phyloP scores from a whole-genome alignment of 345 rosid species.

The Eucalyptus fibrosa region DNA sequence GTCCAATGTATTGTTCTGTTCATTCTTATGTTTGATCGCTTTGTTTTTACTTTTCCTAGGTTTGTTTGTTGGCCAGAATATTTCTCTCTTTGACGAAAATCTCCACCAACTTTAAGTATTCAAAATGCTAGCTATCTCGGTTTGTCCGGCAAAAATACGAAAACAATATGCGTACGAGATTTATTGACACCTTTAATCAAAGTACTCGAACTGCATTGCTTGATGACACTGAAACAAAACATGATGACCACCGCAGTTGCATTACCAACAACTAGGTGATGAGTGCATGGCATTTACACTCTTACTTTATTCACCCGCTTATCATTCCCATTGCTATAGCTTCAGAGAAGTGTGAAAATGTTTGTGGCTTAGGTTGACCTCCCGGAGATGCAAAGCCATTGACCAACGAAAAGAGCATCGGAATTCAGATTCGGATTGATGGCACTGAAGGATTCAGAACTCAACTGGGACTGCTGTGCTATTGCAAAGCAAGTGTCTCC shows the following conservation, averaged over 20 bases:
- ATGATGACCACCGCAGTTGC: background rate
- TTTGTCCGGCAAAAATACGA: background rate
- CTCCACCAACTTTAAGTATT: too few species aligned
- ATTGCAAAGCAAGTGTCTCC: background rate
- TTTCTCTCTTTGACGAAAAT: too few species aligned
- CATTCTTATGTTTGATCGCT: too few species aligned
- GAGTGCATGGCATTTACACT: background rate
- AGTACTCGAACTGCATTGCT: background rate
- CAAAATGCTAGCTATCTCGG: too few species aligned
- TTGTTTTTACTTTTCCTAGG: background rate
- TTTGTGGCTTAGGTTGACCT: background rate
- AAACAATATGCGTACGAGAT: background rate
- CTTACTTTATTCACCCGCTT: background rate
- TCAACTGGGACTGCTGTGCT: background rate
- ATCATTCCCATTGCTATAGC: background rate
- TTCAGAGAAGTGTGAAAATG: background rate
- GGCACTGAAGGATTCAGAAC: background rate
- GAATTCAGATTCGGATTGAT: constrained; percentile 1
- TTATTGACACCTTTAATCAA: background rate
- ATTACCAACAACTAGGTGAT: background rate
- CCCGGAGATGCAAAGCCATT: background rate
- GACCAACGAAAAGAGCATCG: background rate
- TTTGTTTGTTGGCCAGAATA: background rate
- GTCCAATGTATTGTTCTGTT: too few species aligned
- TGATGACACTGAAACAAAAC: background rate